Percentiles rank a stretch among this genome's conserved stretches.
Evolutionary conservation across 2,329 filamentous ascomycete species (phyloP).

Genomic region (Hirsutella rhossiliensis): DNA sequence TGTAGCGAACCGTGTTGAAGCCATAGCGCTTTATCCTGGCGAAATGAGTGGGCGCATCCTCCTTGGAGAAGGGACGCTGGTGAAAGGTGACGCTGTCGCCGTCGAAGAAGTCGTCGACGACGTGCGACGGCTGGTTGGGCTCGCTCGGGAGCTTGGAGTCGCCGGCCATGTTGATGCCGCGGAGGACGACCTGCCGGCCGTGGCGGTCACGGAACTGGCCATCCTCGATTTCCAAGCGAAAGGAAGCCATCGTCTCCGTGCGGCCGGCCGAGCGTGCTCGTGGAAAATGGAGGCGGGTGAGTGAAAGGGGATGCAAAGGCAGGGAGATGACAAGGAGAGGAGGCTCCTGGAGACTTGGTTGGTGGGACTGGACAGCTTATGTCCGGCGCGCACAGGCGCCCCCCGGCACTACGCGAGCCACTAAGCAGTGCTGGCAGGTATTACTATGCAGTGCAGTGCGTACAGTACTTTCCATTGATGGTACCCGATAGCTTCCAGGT

Average conservation of each 20-base stretch:
- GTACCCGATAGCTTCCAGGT: too few species aligned
- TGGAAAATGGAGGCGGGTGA: too few species aligned
- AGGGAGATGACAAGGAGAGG: too few species aligned
- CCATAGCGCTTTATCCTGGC: slow-evolving; percentile 75
- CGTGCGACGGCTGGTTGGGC: slow-evolving; percentile 72
- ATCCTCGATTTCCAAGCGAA: slow-evolving; percentile 75
- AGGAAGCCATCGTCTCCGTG: slow-evolving; percentile 48
- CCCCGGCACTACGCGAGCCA: too few species aligned
- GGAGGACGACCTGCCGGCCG: slow-evolving; percentile 75
- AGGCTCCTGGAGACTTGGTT: too few species aligned
- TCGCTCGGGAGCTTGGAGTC: slow-evolving; percentile 81
- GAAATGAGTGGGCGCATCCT: slow-evolving; percentile 80
- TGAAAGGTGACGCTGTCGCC: slow-evolving; percentile 87
- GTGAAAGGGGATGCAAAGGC: too few species aligned
- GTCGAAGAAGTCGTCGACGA: slow-evolving; percentile 73
- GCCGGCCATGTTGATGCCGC: slow-evolving; percentile 87
- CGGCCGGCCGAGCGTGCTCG: not conserved
- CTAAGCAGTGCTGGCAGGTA: too few species aligned
- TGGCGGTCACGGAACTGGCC: slow-evolving; percentile 70
- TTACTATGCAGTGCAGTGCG: too few species aligned
- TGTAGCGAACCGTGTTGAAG: slow-evolving; percentile 91
- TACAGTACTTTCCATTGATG: too few species aligned
- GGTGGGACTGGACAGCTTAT: too few species aligned
- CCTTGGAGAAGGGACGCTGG: slow-evolving; percentile 67
- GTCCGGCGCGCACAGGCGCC: too few species aligned